A percentile compares a stretch with the other conserved stretches of the same genome.
Conservation (phyloP, 2,329 filamentous ascomycete species). For the Trichophyton equinum region DNA sequence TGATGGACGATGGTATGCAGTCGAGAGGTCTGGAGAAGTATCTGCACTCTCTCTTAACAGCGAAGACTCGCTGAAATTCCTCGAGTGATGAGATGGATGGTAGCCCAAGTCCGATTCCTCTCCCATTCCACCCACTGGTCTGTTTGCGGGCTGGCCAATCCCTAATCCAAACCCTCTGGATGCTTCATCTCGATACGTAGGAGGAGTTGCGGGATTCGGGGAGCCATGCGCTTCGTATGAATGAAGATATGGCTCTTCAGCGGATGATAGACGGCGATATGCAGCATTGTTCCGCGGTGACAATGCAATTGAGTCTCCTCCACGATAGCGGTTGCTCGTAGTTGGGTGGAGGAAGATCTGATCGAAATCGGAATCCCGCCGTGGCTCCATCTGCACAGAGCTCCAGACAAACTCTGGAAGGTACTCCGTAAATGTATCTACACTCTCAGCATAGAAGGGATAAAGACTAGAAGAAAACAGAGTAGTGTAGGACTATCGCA, state of each 20-base stretch:
- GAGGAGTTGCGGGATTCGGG: neutral
- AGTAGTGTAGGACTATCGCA: neutral
- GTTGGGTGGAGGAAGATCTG: neutral
- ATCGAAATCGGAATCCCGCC: neutral
- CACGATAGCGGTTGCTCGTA: neutral
- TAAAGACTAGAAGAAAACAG: neutral
- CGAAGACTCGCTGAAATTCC: neutral
- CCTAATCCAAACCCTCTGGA: neutral
- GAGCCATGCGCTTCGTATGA: neutral
- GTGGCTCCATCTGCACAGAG: neutral
- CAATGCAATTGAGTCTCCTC: neutral
- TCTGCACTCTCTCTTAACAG: neutral
- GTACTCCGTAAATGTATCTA: neutral
- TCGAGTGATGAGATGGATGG: neutral
- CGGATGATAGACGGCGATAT: neutral
- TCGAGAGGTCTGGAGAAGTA: neutral
- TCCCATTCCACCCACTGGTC: neutral
- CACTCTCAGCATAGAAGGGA: neutral
- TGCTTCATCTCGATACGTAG: neutral
- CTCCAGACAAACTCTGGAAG: neutral
- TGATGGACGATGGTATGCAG: neutral
- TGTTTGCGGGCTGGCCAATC: neutral
- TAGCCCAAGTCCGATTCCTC: neutral
- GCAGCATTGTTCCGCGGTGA: neutral
- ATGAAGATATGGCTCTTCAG: neutral